Evolutionary conservation across 352 stramenopile genomes (phyloP).

Genomic region (Pythium folliculosum): DNA sequence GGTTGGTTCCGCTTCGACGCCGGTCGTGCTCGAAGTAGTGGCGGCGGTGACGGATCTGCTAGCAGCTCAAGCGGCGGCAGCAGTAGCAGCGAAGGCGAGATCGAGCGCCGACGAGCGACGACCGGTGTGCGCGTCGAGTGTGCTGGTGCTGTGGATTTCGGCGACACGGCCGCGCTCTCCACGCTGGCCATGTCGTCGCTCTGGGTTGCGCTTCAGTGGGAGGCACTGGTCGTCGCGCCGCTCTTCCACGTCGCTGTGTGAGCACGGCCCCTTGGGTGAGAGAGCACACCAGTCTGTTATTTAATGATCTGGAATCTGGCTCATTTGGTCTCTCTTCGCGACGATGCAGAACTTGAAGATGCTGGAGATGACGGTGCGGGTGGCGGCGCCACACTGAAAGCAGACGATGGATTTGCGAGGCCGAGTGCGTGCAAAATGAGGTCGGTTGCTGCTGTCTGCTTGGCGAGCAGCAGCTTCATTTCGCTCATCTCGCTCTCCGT

Average conservation of each 20-base stretch:
- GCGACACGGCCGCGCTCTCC: conserved; percentile 45
- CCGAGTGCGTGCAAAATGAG: conserved; percentile 58
- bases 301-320: not conserved
- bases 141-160: conserved; percentile 59
- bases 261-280: not conserved
- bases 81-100: conserved; percentile 28
- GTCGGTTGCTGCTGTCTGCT: conserved; percentile 46
- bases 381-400: not conserved
- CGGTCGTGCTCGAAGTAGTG: not conserved
- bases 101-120: conserved; percentile 18
- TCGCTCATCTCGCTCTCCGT: conserved; percentile 43
- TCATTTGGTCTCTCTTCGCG: conserved; percentile 27
- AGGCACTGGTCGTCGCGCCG: conserved; percentile 59
- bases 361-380: not conserved
- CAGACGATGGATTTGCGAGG: conserved; percentile 14
- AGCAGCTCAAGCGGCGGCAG: conserved; percentile 17
- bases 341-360: not conserved
- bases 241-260: conserved; percentile 44
- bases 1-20: conserved; percentile 34
- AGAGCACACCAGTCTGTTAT: conserved; percentile 6
- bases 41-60: not conserved
- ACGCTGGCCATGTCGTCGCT: conserved; percentile 62
- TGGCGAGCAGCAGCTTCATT: conserved; percentile 46
- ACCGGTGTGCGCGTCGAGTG: conserved; percentile 56
- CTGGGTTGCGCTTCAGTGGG: conserved; percentile 65